Conservation (phyloP, 768 basidiomycete genomes). For the Lactarius indigo region DNA sequence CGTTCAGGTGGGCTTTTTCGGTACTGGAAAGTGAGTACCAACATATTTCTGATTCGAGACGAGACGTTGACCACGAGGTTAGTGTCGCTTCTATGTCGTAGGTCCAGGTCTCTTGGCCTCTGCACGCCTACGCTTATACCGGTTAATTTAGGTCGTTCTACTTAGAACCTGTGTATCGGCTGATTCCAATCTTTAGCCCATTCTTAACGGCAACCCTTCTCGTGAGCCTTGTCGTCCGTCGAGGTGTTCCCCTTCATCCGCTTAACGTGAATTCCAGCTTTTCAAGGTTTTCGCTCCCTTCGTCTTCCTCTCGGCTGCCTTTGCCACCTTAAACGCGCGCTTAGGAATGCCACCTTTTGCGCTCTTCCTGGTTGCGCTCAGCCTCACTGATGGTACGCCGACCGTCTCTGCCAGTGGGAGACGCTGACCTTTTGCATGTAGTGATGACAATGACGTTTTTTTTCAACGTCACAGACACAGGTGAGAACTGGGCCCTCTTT, state of each 20-base stretch:
- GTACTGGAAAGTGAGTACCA: slow-evolving; percentile 69
- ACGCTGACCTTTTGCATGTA: slow-evolving; percentile 28
- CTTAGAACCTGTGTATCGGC: slow-evolving; percentile 80
- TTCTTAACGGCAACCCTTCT: slow-evolving; percentile 77
- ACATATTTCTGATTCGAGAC: neutral
- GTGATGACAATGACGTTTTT: slow-evolving; percentile 86
- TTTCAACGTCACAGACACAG: slow-evolving; percentile 77
- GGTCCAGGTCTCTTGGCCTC: slow-evolving; percentile 3
- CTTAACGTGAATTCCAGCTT: slow-evolving; percentile 39
- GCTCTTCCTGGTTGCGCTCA: slow-evolving; percentile 71
- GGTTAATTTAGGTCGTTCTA: slow-evolving; percentile 88
- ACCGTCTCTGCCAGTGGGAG: no score
- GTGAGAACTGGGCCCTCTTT: slow-evolving; percentile 33
- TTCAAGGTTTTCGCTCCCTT: slow-evolving; percentile 85
- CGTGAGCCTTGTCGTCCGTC: slow-evolving; percentile 37
- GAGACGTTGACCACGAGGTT: slow-evolving; percentile 1
- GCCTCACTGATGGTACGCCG: slow-evolving; percentile 63
- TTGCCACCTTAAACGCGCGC: slow-evolving; percentile 64
- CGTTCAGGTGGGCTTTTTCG: slow-evolving; percentile 84
- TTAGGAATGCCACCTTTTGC: slow-evolving; percentile 75
- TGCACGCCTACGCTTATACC: slow-evolving; percentile 28
- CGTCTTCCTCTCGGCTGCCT: slow-evolving; percentile 64
- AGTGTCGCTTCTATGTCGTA: slow-evolving; percentile 28
- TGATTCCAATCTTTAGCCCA: slow-evolving; percentile 82
- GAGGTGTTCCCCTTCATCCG: neutral